phyloP scores from a whole-genome alignment of 169 alveolate genomes.

The Plasmodium malariae region DNA sequence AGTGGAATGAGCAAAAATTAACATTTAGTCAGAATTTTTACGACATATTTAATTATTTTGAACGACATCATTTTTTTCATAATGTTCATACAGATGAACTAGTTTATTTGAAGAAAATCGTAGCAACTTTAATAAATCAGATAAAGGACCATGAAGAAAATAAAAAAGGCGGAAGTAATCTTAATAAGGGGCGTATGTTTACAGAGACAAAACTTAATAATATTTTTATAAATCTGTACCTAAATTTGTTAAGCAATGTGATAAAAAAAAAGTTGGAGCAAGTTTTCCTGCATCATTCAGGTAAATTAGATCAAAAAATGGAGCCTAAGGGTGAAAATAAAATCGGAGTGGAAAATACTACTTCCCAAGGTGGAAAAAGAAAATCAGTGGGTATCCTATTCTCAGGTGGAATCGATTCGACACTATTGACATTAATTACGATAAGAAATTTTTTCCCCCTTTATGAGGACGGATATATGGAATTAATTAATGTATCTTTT shows the following conservation, averaged over 20 bases:
- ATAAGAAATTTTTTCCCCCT: constrained; percentile 46
- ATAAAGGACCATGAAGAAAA: background rate
- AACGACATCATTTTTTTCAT: background rate
- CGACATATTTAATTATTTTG: constrained; percentile 11
- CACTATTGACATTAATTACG: constrained; percentile 77
- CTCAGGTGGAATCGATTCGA: constrained; percentile 87
- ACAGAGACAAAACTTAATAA: constrained; percentile 26
- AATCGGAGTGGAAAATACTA: too few species aligned
- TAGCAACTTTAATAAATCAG: background rate
- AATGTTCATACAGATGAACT: background rate
- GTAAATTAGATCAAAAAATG: background rate
- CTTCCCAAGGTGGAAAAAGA: constrained; percentile 1
- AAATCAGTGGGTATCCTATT: constrained; percentile 77
- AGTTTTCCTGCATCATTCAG: constrained; percentile 22
- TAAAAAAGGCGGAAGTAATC: background rate
- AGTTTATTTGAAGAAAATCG: background rate
- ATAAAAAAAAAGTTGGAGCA: constrained; percentile 16
- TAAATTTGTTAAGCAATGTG: constrained; percentile 27
- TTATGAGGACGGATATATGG: constrained; percentile 67
- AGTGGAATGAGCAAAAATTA: constrained; percentile 19
- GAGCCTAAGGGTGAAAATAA: background rate
- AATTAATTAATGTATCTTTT: constrained; percentile 80
- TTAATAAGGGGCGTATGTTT: background rate
- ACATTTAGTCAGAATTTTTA: constrained; percentile 25
- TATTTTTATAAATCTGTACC: constrained; percentile 5